Evolutionary conservation across 2,329 filamentous ascomycete genomes (phyloP), one percentile per base, ranked within the genome.

Genomic region (Clathrospora elynae): DNA sequence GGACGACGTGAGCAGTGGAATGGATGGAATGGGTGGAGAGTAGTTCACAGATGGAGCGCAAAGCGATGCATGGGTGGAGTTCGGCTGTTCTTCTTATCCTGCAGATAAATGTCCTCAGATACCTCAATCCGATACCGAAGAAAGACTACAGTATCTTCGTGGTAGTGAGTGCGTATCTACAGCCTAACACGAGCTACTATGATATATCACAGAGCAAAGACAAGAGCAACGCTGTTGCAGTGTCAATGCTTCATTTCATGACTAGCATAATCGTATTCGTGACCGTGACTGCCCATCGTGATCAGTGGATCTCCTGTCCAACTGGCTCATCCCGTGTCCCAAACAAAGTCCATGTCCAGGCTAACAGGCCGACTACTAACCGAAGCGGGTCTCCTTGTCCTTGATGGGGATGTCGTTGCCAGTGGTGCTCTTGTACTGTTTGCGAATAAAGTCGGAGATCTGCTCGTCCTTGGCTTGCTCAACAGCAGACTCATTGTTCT

Each of bases 381-480:
- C 60, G 34, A 62, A 44, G 26, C 51, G 55, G n/a, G 62, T 69
- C 31, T 83, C 75, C 76, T 89, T 90, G 69, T 90, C 87, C 64
- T 80, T 74, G 67, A 90, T 73, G 18, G 84, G 83, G 38, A 91
- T 67, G 6, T 91, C 87, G 5, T 72, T 81, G 45, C 88, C 88
- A 0, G 85, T 86, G 0, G 72, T 64, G 32, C 59, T 72, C 78
- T 89, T 90, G 78, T 90, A 91, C 70, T 86, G 75, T 28, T 70
- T 71, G 24, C 88, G 81, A 57, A 92, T 82, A 67, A 80, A 85
- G 67, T 90, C 85, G 18, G 81, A 83, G 57, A 91, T 88, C 67
- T 86, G 76, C 70, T 89, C 85, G 67, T 93, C 89, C 75, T 92
- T 91, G 58, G 85, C 86, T 73, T 95, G 88, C 73, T 95, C 89